Base-by-base conservation (phyloP, 1,139 yeast genomes). In the Candida tunisiensis region DNA sequence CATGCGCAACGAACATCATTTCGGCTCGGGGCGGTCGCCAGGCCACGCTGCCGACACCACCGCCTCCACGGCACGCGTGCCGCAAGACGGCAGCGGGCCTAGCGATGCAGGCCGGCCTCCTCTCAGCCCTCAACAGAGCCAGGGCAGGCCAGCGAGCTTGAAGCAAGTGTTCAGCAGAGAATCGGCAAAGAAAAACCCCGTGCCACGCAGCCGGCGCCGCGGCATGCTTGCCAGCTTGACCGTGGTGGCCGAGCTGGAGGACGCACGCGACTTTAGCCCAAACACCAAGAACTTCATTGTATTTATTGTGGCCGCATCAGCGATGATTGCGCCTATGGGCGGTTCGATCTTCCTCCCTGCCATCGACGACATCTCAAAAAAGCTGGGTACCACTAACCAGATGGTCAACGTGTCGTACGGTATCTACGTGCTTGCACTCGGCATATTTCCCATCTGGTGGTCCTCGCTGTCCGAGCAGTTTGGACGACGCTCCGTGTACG, bases 391-490 rank as follows among this genome's bases (percentile, higher is more conserved):
- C 0, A 44, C 66, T 4, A 62, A 61, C 2, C 55, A 71, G 15
- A 57, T 67, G 36, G 83, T 79, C 19, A 80, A 79, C 42, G 61
- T 80, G 10, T 72, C 88, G 1, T 82, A 79, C 31, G 94, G 93
- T 41, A 64, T 79, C 8, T 80, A 79, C 45, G 51, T 79, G 16
- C 45, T 79, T 12, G 60, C 88, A 1, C 46, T 82, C 23, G 94
- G 93, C 9, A 58, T 80, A 1, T 72, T 79, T 42, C 93, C 94
- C 1, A 45, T 82, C 25, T 82, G 93, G 92, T 82, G 93, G 93
- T 74, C 88, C 5, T 66, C 77, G 5, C 62, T 78, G 32, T 71
- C 85, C 28, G 93, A 82, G 46, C 53, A 37, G 19, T 35, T 40
- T 39, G 94, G 94, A 3, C 58, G 93, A 36, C 54, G 94, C 31